phyloP scores from a whole-genome alignment of 164 flowering plant species.

The Aristolochia fimbriata region DNA sequence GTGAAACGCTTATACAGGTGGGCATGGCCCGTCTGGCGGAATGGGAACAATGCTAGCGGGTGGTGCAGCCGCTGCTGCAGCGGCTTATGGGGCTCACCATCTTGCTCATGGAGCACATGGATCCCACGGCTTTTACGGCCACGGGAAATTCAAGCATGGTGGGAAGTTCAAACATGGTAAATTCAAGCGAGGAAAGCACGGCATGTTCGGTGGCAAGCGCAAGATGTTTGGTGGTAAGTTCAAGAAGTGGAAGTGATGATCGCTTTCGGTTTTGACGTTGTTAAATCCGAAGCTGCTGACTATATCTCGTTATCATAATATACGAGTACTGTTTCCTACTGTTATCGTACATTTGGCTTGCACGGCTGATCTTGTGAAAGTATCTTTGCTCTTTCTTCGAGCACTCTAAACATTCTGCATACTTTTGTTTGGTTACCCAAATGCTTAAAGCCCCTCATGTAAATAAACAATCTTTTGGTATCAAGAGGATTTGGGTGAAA shows the following conservation, averaged over 20 bases:
- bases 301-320: too few relatives aligned
- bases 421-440: too few relatives aligned
- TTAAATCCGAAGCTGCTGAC: too few relatives aligned
- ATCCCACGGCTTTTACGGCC: slow-evolving; percentile 25
- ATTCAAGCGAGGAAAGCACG: slow-evolving; percentile 24
- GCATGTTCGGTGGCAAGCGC: slow-evolving; percentile 25
- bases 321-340: background rate
- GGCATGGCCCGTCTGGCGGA: slow-evolving; percentile 28
- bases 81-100: slow-evolving; percentile 60
- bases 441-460: too few relatives aligned
- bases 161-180: slow-evolving; percentile 30
- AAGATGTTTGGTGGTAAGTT: slow-evolving; percentile 36
- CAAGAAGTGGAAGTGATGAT: slow-evolving; percentile 59
- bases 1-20: slow-evolving; percentile 1
- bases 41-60: slow-evolving; percentile 61
- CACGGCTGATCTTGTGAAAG: background rate
- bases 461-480: too few relatives aligned
- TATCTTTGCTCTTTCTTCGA: too few relatives aligned
- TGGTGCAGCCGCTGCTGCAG: slow-evolving; percentile 83
- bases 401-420: too few relatives aligned
- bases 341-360: background rate
- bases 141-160: slow-evolving; percentile 18
- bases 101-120: slow-evolving; percentile 15
- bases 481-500: too few relatives aligned
- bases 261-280: background rate